phyloP scores from a whole-genome alignment of 208 protist genomes.

The Wallacemonas sp. region DNA sequence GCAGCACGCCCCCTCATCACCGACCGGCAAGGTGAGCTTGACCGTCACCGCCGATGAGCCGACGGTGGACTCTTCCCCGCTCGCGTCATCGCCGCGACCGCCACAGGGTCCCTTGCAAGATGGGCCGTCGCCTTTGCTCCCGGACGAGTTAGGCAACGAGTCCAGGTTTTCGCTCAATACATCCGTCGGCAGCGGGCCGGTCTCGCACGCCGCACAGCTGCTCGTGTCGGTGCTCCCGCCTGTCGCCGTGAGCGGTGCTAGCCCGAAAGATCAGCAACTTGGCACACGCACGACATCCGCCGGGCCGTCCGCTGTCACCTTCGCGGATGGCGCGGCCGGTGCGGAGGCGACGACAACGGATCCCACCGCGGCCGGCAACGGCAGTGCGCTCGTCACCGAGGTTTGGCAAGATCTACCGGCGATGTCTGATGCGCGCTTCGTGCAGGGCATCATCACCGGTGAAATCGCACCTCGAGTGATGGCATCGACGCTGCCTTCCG shows the following conservation, averaged over 20 bases:
- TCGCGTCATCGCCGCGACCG: too few species aligned
- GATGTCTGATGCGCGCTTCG: constrained; percentile 28
- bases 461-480: constrained; percentile 19
- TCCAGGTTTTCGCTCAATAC: constrained; percentile 24
- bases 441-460: constrained; percentile 23
- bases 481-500: not conserved
- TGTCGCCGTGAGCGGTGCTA: not conserved
- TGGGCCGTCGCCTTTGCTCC: too few species aligned
- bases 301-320: not conserved
- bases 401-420: constrained; percentile 8
- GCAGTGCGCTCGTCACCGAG: not conserved
- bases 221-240: not conserved
- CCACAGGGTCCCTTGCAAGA: too few species aligned
- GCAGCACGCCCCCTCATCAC: constrained; percentile 1
- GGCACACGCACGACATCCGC: not conserved
- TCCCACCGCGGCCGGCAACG: too few species aligned
- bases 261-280: not conserved
- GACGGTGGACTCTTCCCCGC: too few species aligned
- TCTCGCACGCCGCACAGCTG: not conserved
- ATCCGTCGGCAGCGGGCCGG: constrained; percentile 5
- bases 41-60: too few species aligned
- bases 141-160: constrained; percentile 17
- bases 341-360: too few species aligned
- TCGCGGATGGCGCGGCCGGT: not conserved
- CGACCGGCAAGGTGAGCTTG: too few species aligned